Evolutionary conservation across 176 grass and related monocot genomes (phyloP).

Genomic region (Sorghum bicolor): Sorghum_bicolor_NCBIv3 NC_012870.2:67767501-67768000

Average conservation of each 20-base stretch:
- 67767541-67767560: too few relatives aligned
- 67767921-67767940: neutral
- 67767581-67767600: too few relatives aligned
- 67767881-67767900: neutral
- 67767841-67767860: neutral
- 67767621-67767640: too few relatives aligned
- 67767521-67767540: too few relatives aligned
- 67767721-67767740: too few relatives aligned
- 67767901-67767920: neutral
- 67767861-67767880: neutral
- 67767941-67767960: too few relatives aligned
- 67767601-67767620: too few relatives aligned
- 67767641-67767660: too few relatives aligned
- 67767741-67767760: neutral
- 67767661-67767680: neutral
- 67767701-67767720: too few relatives aligned
- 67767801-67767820: neutral
- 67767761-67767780: neutral
- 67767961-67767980: neutral
- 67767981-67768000: neutral
- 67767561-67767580: too few relatives aligned
- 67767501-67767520: too few relatives aligned
- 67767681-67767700: too few relatives aligned
- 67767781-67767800: neutral
- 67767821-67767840: neutral